A percentile compares a stretch with the other conserved stretches of the same genome.
Conservation (phyloP, 202 grass and related monocot genomes). For the Dendrocalamus latiflorus region DNA sequence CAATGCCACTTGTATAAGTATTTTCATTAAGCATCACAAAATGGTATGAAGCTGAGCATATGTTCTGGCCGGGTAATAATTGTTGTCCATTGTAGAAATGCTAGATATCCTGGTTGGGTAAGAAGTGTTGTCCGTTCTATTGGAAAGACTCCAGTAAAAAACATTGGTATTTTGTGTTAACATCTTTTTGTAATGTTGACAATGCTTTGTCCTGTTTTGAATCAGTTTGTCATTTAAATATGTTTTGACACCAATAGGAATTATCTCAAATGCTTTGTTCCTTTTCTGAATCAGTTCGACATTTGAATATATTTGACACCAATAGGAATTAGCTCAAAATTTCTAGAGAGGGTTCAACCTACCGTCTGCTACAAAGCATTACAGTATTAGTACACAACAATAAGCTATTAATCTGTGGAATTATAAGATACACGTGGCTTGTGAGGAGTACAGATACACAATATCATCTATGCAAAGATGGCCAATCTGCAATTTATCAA, state of each 20-base stretch:
- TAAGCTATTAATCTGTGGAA: background rate
- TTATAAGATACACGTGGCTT: background rate
- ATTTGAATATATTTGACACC: background rate
- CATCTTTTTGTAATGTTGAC: background rate
- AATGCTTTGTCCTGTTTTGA: background rate
- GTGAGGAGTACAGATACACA: background rate
- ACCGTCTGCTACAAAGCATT: background rate
- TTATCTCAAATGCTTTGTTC: background rate
- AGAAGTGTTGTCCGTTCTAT: background rate
- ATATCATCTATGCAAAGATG: background rate
- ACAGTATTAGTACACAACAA: background rate
- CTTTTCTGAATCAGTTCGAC: background rate
- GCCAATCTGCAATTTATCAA: background rate
- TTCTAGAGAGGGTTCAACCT: background rate
- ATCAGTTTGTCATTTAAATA: background rate
- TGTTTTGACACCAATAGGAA: background rate
- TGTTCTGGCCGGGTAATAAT: background rate
- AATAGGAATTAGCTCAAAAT: background rate
- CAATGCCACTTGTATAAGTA: background rate
- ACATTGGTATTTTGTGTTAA: background rate
- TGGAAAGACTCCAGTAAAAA: background rate
- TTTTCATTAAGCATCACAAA: background rate
- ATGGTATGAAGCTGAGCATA: background rate
- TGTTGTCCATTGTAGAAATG: background rate
- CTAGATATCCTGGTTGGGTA: background rate